Conservation (phyloP, 2,329 filamentous ascomycete genomes). For the Fusarium tuaranense region DNA sequence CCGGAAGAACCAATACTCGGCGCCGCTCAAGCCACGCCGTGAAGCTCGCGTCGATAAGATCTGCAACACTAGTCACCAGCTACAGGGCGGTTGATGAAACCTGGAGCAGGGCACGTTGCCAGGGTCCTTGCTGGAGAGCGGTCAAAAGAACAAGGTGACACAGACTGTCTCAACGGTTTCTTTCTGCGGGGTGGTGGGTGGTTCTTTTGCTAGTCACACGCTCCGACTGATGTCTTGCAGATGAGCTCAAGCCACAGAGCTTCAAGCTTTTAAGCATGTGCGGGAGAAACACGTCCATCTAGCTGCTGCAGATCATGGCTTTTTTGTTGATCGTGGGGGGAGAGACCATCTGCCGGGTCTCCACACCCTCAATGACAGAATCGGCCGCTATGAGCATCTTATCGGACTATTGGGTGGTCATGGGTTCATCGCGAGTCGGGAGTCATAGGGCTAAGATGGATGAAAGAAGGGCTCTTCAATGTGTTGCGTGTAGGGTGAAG, state of each 20-base stretch:
- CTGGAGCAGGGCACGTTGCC: slow-evolving; percentile 1
- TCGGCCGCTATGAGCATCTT: not conserved
- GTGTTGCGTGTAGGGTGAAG: not conserved
- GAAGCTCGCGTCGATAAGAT: not conserved
- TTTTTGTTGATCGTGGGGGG: not conserved
- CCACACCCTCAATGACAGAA: not conserved
- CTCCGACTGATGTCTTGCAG: not conserved
- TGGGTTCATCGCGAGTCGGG: not conserved
- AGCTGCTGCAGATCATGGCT: slow-evolving; percentile 2
- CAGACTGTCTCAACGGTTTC: not conserved
- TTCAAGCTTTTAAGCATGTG: not conserved
- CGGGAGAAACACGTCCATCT: not conserved
- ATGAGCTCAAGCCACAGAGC: not conserved
- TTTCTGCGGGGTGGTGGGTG: not conserved
- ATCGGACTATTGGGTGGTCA: not conserved
- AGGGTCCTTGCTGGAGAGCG: not conserved
- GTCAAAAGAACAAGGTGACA: not conserved
- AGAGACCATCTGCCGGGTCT: not conserved
- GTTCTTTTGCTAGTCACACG: not conserved
- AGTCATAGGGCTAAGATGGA: not conserved
- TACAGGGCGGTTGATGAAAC: not conserved
- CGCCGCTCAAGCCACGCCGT: slow-evolving; percentile 32
- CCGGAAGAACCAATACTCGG: slow-evolving; percentile 27
- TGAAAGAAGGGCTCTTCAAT: not conserved
- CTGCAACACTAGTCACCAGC: slow-evolving; percentile 3